Base-by-base conservation (phyloP, 257 asterid species). In the Thymus quinquecostatus region DNA sequence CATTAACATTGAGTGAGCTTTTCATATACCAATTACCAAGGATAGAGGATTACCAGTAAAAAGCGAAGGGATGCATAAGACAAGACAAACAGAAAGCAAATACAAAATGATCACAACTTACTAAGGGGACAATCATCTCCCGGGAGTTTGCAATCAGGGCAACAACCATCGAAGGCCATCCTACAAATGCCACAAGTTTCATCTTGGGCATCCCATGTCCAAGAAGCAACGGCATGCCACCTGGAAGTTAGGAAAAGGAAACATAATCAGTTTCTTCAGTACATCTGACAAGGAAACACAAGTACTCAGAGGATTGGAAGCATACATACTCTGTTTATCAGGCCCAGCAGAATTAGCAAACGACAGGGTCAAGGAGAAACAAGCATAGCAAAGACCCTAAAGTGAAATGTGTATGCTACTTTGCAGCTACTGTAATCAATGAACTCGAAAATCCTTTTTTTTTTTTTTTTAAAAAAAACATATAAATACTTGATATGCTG, bases 161-260 rank as follows among this genome's bases (percentile, higher is more conserved):
- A 91, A 77, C 96, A 91, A 57, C 97, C 97, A 83, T 91, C 95
- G 75, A 87, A 86, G 36, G 92, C 92, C 98, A 92, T 86, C 81
- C 97, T 77, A 80, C 98, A 90, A 68, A 92, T 88, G 56, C 98
- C 98, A 64, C 98, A 92, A 27, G 97, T 88, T 78, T 90, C 98
- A 70, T 92, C 98, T 81, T 90, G 96, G 27, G 97, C 98, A 79
- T 93, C 91, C 98, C 98, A 91, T 71, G 96, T 88, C 96, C 98
- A 93, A n/a, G 93, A 87, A 74, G 94, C 87, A 77, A 93, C 92
- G 30, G 91, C 96, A 83, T 91, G 95, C 98, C 95, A 92, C 72
- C 96, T 90, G 72, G 48, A 69, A 71, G 51, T 9, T 36, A n/a
- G 6, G 55, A 27, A 64, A 70, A 12, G 47, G 56, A 36, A 59